These are phyloP conservation scores for Lachnellula subtilissima DNA, from an alignment of 2,329 filamentous ascomycete genomes.

Conservation along the genomic window DNA sequence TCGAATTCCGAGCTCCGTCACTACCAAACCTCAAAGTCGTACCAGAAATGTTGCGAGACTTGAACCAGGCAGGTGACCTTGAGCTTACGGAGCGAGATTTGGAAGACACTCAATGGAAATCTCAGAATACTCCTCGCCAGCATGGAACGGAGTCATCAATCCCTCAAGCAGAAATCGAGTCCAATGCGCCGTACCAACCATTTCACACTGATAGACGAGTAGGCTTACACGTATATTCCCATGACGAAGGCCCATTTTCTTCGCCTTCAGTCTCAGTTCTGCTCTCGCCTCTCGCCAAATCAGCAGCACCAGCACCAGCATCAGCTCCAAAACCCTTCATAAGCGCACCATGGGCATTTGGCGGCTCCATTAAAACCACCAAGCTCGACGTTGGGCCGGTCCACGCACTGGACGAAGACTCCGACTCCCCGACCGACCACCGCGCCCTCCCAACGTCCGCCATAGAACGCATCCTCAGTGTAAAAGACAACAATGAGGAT, in stretches of 20 bases:
- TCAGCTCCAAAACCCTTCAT: not conserved
- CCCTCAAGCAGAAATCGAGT: conserved; percentile 83
- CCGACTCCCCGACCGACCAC: conserved; percentile 43
- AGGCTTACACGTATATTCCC: conserved; percentile 62
- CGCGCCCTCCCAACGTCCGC: conserved; percentile 57
- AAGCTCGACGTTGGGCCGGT: conserved; percentile 50
- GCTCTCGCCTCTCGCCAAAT: conserved; percentile 22
- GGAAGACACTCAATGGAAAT: conserved; percentile 32
- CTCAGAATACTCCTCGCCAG: conserved; percentile 38
- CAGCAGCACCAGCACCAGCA: not conserved
- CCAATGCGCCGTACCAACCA: conserved; percentile 89
- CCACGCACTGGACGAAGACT: conserved; percentile 47
- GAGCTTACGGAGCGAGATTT: conserved; percentile 27
- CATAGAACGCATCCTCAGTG: conserved; percentile 57
- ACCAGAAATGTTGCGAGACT: conserved; percentile 49
- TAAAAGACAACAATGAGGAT: conserved; percentile 46
- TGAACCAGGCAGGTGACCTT: conserved; percentile 41
- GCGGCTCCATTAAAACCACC: conserved; percentile 46
- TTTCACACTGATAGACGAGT: conserved; percentile 91
- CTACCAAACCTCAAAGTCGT: conserved; percentile 57
- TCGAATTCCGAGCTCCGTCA: conserved; percentile 60
- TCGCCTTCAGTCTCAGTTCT: conserved; percentile 26
- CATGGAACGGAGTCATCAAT: conserved; percentile 53
- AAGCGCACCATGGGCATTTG: conserved; percentile 53
- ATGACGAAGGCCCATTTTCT: conserved; percentile 9